Evolutionary conservation across 345 rosid species (phyloP), one percentile per base, ranked within the genome.

Genomic region (Luvunga scandens): DNA sequence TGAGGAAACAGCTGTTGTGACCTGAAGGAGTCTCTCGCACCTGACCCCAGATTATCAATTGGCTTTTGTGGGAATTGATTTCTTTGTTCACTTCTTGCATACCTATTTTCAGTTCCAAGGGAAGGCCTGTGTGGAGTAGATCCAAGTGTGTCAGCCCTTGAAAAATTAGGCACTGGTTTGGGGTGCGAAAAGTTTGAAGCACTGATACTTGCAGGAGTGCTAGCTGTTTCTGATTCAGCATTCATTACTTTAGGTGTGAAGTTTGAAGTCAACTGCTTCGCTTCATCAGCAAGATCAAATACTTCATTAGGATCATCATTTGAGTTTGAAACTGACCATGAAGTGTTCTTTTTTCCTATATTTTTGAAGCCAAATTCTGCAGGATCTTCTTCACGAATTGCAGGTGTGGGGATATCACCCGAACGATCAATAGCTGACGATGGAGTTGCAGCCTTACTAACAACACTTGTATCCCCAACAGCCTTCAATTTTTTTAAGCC

Each of bases 51-150:
- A 67, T 64, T 71, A 53, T 81, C 78, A 45, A 45, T 27, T 16
- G 84, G 30, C 62, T 75, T 57, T 31, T 79, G 82, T 18, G 73
- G 75, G 76, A 77, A 81, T 60, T 39, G 83, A 67, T 69, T 81
- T 79, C 85, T 82, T 10, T 83, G 84, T 79, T 88, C 93, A 69
- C 77, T 82, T 80, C 81, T 86, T 68, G 74, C 79, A 36, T 90
- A 91, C 71, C 93, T 83, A 70, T 89, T 91, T 64, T 84, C 83
- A 7, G 75, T 34, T 27, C 24, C 87, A 8, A 24, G 18, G 45
- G 87, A 72, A 57, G 73, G 77, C 66, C 72, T 80, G 2, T 28
- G 61, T 25, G 19, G 75, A 33, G 74, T 22, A n/a, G 69, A 50
- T 6, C 66, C 78, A 62, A 38, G 33, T 6, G 63, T 59, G 34